Percentiles rank a stretch among this genome's conserved stretches.
phyloP scores from a whole-genome alignment of 495 filamentous ascomycete species.

The Amphirosellinia nigrospora region DNA sequence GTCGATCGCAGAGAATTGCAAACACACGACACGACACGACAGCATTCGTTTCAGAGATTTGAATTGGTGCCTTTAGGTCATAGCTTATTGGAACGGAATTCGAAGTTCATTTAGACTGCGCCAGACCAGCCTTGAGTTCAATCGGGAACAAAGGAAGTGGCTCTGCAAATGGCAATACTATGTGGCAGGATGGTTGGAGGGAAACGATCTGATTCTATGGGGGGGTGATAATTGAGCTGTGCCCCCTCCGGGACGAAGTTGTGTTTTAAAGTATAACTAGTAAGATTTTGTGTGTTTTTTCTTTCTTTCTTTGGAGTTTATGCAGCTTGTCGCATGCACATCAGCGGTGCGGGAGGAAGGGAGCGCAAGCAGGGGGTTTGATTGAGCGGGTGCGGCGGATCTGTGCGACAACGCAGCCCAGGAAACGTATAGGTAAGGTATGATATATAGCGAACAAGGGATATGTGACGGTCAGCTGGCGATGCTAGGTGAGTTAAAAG shows the following conservation, averaged over 20 bases:
- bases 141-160: neutral
- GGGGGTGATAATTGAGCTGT: neutral
- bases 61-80: neutral
- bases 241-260: slow-evolving; percentile 3
- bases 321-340: slow-evolving; percentile 31
- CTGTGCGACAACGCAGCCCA: slow-evolving; percentile 21
- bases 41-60: slow-evolving; percentile 11
- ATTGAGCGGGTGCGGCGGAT: slow-evolving; percentile 20
- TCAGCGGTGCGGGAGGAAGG: slow-evolving; percentile 21
- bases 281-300: slow-evolving; percentile 15
- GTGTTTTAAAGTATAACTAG: slow-evolving; percentile 19
- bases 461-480: neutral
- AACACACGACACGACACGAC: slow-evolving; percentile 3
- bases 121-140: slow-evolving; percentile 7
- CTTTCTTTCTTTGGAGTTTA: slow-evolving; percentile 21
- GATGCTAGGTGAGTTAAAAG: neutral
- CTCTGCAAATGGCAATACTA: slow-evolving; percentile 9
- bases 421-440: neutral
- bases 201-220: neutral
- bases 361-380: slow-evolving; percentile 22
- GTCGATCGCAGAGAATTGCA: neutral
- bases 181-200: neutral
- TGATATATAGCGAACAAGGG: neutral
- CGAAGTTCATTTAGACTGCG: slow-evolving; percentile 12
- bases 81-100: neutral